Evolutionary conservation across 108 stramenopile genomes (phyloP), one percentile per base, ranked within the genome.

Genomic region (Chaetoceros tenuissimus): DNA sequence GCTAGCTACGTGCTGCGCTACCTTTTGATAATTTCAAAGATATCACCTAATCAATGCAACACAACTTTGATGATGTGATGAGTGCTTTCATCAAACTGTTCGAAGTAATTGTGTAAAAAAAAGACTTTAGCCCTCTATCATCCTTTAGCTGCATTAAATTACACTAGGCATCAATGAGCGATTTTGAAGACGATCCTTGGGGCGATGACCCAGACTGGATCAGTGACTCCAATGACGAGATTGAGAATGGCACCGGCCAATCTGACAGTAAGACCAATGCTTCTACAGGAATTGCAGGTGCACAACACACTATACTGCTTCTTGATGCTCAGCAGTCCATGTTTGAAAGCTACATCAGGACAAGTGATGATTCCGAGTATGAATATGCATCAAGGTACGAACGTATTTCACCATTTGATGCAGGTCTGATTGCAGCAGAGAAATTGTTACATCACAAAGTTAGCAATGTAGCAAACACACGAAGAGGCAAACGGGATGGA

Each of bases 401-500:
- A 28, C 17, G 45, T 27, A 48, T 64, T 17, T 55, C 78, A 19
- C 75, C 80, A 44, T 57, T 79, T 53, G 78, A 85, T 28, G 67
- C 74, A 60, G 71, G 80, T 10, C 24, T 79, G 2, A 69, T 43
- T 29, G 67, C 75, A 26, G 63, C 68, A 16, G 65, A 73, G 28
- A 51, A 60, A 31, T 44, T 85, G n/a, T 46, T 85, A 0, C 72
- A 74, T 20, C 48, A 49, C 46, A 54, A 52, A 31, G 69, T 85
- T 34, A 66, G 67, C n/a, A 50, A 66, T 28, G 73, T 77, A 26
- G 81, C 83, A 27, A 79, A 67, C 44, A 69, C 64, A 17, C 71
- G 74, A 47, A 66, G 69, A 17, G 83, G 83, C 17, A 88, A 77
- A 56, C 67, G 87, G 16, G 75, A 88, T 64, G 81, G 83, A 0